Base-by-base conservation (phyloP, 73 alveolate genomes). In the Paramecium caudatum region DNA sequence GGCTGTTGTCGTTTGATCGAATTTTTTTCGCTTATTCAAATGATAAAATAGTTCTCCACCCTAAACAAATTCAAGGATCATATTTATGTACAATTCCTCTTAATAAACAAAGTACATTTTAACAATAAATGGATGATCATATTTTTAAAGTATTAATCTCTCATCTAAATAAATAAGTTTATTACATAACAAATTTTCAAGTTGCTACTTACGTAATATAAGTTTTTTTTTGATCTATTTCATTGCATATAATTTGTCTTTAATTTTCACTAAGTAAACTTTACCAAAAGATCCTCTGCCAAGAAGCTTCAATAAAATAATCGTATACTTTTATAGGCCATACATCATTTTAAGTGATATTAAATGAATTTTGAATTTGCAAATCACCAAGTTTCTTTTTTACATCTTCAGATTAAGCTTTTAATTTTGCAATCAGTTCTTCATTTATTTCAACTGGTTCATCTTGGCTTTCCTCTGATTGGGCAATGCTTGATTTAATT, bases 221-320 rank as follows among this genome's bases (percentile, higher is more conserved):
- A 74, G 19, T 43, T 74, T 74, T 43, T 74, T 74, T 47, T 45
- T 74, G n/a, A 74, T 43, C 47, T 74, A 25, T 39, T 96, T 96
- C 99, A 96, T 96, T 6, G 99, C 99, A 88, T 55, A 96, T 15
- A 82, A 65, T 80, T 95, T 87, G 30, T 94, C 96, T 48, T 91
- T 90, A 69, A 91, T 93, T 78, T 88, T 68, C 7, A 94, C 98
- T 61, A 96, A 84, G 83, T 91, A 94, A n/a, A 96, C 99, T 83
- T 96, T 95, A 3, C 99, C 99, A 85, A 96, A 96, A 0, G 98
- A 78, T 6, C 99, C 99, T 74, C 98, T 63, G 4, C 99, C 99
- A 16, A 96, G 91, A 5, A 96, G 96, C 95, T 95, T 91, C 27
- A n/a, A 12, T 4, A 32, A 36, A 33, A 1, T 65, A 16, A 12